Evolutionary conservation across 2,329 filamentous ascomycete species (phyloP).

Genomic region (Sphaerostilbella broomeana): DNA sequence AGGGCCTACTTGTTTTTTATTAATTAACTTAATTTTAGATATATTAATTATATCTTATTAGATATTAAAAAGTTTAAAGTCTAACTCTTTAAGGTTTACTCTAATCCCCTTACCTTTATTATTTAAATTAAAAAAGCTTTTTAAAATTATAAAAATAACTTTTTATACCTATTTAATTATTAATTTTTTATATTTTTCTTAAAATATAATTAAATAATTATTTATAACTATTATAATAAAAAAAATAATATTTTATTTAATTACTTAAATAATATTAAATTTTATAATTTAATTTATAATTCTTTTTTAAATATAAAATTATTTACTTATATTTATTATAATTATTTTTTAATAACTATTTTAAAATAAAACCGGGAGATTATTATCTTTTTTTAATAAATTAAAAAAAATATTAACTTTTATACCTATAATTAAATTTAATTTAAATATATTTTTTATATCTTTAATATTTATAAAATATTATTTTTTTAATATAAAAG

Average conservation of each 20-base stretch:
- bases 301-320: neutral
- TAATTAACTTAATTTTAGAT: no score
- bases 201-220: neutral
- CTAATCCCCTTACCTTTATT: no score
- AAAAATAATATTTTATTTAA: neutral
- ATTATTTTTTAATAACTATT: neutral
- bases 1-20: no score
- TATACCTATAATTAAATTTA: neutral
- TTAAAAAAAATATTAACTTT: neutral
- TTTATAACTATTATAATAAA: neutral
- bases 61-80: no score
- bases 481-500: neutral
- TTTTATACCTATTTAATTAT: neutral
- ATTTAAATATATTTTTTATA: neutral
- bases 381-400: neutral
- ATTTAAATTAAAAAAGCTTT: no score
- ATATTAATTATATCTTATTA: no score
- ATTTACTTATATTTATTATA: neutral
- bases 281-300: neutral
- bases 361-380: neutral
- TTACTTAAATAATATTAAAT: neutral
- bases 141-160: no score
- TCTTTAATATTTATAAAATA: neutral
- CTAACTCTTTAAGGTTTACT: no score
- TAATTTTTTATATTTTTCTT: neutral